Evolutionary conservation across 1,284 basidiomycete genomes (phyloP).

Genomic region (Neotropicomus parvogracilis): DNA sequence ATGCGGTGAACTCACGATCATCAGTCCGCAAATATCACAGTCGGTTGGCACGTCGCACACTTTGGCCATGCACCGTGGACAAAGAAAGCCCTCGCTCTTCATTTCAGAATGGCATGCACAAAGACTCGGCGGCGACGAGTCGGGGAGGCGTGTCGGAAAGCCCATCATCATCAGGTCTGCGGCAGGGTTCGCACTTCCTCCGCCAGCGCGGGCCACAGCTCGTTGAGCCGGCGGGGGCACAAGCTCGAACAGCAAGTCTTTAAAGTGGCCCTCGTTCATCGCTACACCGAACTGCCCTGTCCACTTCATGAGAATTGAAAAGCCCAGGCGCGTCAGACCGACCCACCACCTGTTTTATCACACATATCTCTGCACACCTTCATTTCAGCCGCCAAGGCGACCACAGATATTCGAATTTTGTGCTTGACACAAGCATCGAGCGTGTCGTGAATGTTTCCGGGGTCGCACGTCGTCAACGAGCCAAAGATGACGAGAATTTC

Average conservation of each 20-base stretch:
- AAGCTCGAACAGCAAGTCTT: conserved; percentile 93
- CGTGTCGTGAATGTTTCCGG: conserved; percentile 93
- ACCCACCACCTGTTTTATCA: conserved; percentile 81
- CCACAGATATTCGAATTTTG: conserved; percentile 88
- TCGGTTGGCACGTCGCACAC: conserved; percentile 98
- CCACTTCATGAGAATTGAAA: conserved; percentile 12
- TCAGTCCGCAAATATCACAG: conserved; percentile 94
- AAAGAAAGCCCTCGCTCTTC: conserved; percentile 89
- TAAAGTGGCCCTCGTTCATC: conserved; percentile 95
- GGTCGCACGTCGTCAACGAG: conserved; percentile 94
- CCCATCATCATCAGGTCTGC: conserved; percentile 99
- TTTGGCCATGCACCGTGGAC: conserved; percentile 89
- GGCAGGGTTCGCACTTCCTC: conserved; percentile 53
- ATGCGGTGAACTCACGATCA: conserved; percentile 97
- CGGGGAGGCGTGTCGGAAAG: conserved; percentile 89
- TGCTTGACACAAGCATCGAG: conserved; percentile 77
- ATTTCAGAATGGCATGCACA: conserved; percentile 94
- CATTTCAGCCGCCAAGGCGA: conserved; percentile 94
- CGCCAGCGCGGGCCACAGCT: conserved; percentile 49
- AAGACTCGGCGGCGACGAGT: conserved; percentile 75
- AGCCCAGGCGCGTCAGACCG: background rate
- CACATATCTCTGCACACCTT: conserved; percentile 93
- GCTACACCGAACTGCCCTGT: conserved; percentile 90
- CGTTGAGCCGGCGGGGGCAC: conserved; percentile 91
- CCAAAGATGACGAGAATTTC: conserved; percentile 94